Conservation (phyloP, 257 asterid species). For the Striga asiatica region DNA sequence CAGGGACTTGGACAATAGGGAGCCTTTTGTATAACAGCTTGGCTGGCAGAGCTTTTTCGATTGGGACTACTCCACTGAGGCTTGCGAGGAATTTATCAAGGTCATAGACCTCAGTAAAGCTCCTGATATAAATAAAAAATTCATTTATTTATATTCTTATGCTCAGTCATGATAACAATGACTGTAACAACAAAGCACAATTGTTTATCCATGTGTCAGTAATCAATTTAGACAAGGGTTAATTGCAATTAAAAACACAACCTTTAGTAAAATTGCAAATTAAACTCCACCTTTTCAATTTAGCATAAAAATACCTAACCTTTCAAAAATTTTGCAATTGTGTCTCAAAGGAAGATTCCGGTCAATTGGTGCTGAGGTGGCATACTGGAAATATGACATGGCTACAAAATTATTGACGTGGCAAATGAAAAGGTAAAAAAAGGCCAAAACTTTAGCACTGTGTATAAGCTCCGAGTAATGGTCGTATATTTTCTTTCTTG, state of each 20-base stretch:
- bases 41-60: conserved; percentile 20
- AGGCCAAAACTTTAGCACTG: background rate
- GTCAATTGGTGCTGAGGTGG: too few species aligned
- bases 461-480: background rate
- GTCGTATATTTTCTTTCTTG: background rate
- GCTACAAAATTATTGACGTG: too few species aligned
- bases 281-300: too few species aligned
- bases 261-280: too few species aligned
- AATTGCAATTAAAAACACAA: too few species aligned
- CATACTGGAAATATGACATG: too few species aligned
- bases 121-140: conserved; percentile 28
- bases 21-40: conserved; percentile 13
- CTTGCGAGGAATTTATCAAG: conserved; percentile 29
- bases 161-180: background rate
- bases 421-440: background rate
- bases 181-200: too few species aligned
- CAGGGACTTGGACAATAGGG: conserved; percentile 23
- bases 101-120: conserved; percentile 44
- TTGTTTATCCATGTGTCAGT: too few species aligned
- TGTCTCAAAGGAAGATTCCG: too few species aligned
- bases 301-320: too few species aligned
- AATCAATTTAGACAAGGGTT: too few species aligned
- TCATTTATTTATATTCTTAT: background rate
- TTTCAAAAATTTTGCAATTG: too few species aligned
- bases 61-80: conserved; percentile 29